A percentile compares a stretch with the other conserved stretches of the same genome.
phyloP scores from a whole-genome alignment of 225 moss, liverwort and hornwort species.

The Takakia lepidozioides region DNA sequence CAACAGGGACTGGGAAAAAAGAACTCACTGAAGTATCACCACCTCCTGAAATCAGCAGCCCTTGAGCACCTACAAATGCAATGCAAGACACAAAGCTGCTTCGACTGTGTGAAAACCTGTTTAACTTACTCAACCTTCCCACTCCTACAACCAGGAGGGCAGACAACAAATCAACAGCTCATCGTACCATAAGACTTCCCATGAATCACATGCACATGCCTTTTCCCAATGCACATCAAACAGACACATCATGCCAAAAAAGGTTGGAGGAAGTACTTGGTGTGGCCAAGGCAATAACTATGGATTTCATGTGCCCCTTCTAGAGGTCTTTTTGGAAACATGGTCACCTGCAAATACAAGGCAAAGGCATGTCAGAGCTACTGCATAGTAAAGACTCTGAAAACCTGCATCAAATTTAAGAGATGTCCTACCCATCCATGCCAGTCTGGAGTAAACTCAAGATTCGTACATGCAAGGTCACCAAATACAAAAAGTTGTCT shows the following conservation, averaged over 20 bases:
- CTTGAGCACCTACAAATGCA: slow-evolving; percentile 75
- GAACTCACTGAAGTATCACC: slow-evolving; percentile 71
- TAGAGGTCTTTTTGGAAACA: slow-evolving; percentile 53
- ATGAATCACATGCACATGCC: background rate
- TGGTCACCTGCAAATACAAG: slow-evolving; percentile 44
- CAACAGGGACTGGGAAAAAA: slow-evolving; percentile 5
- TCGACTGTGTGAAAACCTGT: slow-evolving; percentile 40
- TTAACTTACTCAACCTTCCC: background rate
- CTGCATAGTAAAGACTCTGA: too few species aligned
- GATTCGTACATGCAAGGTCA: too few species aligned
- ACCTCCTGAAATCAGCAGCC: slow-evolving; percentile 81
- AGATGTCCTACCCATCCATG: too few species aligned
- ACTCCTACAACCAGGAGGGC: background rate
- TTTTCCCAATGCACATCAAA: too few species aligned
- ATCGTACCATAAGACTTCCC: background rate
- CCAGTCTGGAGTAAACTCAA: too few species aligned
- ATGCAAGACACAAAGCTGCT: slow-evolving; percentile 96
- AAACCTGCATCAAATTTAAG: too few species aligned
- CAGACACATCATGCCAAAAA: too few species aligned
- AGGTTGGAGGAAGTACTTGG: slow-evolving; percentile 42
- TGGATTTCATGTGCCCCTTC: slow-evolving; percentile 84
- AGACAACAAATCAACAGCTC: slow-evolving; percentile 2
- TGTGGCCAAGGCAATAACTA: slow-evolving; percentile 86
- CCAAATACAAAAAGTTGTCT: too few species aligned
- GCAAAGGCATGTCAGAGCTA: background rate